These are phyloP conservation scores for Antrodiella citrinella DNA, from an alignment of 768 basidiomycete genomes.

Conservation along the genomic window DNA sequence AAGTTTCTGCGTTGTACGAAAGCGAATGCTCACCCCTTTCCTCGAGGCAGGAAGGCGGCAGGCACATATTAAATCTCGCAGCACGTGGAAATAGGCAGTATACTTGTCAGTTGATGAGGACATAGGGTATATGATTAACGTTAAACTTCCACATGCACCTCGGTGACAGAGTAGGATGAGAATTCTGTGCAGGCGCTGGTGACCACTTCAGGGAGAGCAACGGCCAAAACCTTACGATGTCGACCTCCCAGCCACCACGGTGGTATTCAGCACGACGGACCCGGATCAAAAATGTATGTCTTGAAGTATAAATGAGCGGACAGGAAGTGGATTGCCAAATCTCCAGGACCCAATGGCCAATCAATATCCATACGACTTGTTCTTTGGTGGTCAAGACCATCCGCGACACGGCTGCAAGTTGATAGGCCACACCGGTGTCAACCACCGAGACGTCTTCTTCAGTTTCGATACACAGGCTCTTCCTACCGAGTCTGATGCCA, in stretches of 20 bases:
- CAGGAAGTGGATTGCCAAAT: no score
- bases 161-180: background rate
- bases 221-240: no score
- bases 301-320: no score
- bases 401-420: slow-evolving; percentile 56
- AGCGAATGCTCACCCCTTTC: no score
- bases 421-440: slow-evolving; percentile 38
- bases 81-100: background rate
- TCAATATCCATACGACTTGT: slow-evolving; percentile 27
- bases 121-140: background rate
- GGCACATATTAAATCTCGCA: background rate
- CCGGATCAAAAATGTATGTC: background rate
- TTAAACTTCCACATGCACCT: background rate
- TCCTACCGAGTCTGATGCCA: slow-evolving; percentile 24
- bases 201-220: background rate
- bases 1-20: no score
- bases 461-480: slow-evolving; percentile 55
- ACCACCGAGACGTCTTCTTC: slow-evolving; percentile 53
- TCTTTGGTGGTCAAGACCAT: slow-evolving; percentile 64
- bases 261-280: background rate
- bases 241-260: background rate
- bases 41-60: background rate
- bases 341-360: slow-evolving; percentile 4
- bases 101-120: background rate
- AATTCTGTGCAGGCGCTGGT: background rate